A percentile compares a stretch with the other conserved stretches of the same genome.
These are phyloP conservation scores for Talaromyces sp. DNA, from an alignment of 2,329 filamentous ascomycete species.

Conservation along the genomic window DNA sequence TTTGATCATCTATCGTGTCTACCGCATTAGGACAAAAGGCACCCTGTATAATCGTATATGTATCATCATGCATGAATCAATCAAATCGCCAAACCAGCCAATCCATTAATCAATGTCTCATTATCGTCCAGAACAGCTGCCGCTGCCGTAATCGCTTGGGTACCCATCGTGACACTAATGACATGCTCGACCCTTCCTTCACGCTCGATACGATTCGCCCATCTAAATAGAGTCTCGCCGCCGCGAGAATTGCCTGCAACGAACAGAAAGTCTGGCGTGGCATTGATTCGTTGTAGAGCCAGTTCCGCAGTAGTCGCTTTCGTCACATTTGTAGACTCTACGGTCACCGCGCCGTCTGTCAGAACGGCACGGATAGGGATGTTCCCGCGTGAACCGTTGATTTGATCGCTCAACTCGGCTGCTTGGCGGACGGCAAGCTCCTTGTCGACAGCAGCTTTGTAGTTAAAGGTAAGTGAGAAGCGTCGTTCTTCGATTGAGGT, in stretches of 20 bases:
- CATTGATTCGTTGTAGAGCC: slow-evolving; percentile 57
- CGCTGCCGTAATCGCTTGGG: slow-evolving; percentile 74
- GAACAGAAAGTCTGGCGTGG: slow-evolving; percentile 75
- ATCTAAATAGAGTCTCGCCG: slow-evolving; percentile 85
- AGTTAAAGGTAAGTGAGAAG: slow-evolving; percentile 84
- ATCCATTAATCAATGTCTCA: slow-evolving; percentile 65
- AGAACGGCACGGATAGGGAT: slow-evolving; percentile 80
- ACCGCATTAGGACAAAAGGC: background rate
- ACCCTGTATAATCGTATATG: background rate
- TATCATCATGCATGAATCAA: background rate
- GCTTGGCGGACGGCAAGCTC: slow-evolving; percentile 75
- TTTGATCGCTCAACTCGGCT: slow-evolving; percentile 84
- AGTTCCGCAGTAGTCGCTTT: slow-evolving; percentile 76
- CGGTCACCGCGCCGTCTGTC: slow-evolving; percentile 72
- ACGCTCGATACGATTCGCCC: slow-evolving; percentile 74
- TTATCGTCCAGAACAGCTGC: slow-evolving; percentile 77
- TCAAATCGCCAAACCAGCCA: slow-evolving; percentile 17
- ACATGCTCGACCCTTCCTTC: slow-evolving; percentile 62
- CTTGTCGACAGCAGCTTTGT: slow-evolving; percentile 72
- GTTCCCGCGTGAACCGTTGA: slow-evolving; percentile 83
- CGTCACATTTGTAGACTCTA: slow-evolving; percentile 80
- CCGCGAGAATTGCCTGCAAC: slow-evolving; percentile 84
- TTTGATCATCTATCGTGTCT: background rate
- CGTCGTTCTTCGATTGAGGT: slow-evolving; percentile 80
- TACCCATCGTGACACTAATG: slow-evolving; percentile 78